Percentiles rank a stretch among this genome's conserved stretches.
phyloP scores from a whole-genome alignment of 2,329 filamentous ascomycete species.

The Pseudogymnoascus sp. region DNA sequence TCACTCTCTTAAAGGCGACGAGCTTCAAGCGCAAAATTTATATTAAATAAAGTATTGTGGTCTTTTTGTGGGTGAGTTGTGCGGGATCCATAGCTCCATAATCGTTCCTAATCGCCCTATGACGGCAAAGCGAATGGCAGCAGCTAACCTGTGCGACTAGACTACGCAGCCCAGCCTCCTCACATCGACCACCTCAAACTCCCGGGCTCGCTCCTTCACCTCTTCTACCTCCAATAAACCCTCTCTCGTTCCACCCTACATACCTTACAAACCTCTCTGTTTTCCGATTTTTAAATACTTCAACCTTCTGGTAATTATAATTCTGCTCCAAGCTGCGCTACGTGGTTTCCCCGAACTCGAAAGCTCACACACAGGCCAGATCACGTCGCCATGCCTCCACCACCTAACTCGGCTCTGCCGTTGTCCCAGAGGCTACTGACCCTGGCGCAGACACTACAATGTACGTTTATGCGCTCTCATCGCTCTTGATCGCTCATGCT shows the following conservation, averaged over 20 bases:
- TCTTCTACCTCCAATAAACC: not conserved
- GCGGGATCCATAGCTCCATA: conserved; percentile 6
- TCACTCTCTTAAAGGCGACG: not conserved
- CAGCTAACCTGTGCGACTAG: conserved; percentile 6
- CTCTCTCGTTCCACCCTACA: not conserved
- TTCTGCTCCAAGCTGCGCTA: not conserved
- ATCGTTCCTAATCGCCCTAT: conserved; percentile 7
- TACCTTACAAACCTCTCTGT: not conserved
- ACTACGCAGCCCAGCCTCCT: not conserved
- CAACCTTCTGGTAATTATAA: not conserved
- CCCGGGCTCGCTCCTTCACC: not conserved
- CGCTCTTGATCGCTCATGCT: conserved; percentile 17
- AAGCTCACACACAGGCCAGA: conserved; percentile 8
- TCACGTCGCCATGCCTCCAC: conserved; percentile 24
- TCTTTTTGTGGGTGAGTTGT: not conserved
- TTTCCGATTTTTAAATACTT: not conserved
- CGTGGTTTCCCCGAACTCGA: not conserved
- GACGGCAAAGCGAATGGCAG: conserved; percentile 4
- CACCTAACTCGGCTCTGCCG: conserved; percentile 25
- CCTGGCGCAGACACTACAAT: conserved; percentile 86
- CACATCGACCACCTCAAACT: conserved; percentile 3
- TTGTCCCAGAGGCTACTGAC: conserved; percentile 52
- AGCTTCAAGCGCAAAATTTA: not conserved
- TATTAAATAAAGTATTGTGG: conserved; percentile 1
- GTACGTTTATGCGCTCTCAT: conserved; percentile 43